Conservation (phyloP, 768 basidiomycete species). For the Kwoniella botswanensis region DNA sequence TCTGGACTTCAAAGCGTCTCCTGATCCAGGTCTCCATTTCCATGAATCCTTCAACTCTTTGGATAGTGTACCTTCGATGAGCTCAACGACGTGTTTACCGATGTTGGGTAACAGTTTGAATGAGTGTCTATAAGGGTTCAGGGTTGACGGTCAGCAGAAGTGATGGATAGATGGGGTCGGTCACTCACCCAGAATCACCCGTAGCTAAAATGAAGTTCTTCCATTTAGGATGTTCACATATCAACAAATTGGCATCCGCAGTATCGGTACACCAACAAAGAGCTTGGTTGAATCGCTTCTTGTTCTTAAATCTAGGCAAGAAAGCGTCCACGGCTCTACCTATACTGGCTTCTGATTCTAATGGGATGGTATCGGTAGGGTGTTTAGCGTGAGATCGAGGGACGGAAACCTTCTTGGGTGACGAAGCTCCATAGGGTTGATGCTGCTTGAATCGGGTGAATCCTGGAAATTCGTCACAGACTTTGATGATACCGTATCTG, state of each 20-base stretch:
- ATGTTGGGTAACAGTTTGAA: constrained; percentile 54
- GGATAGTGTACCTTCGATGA: constrained; percentile 47
- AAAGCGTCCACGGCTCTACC: constrained; percentile 33
- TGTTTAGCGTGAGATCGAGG: constrained; percentile 52
- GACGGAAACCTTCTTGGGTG: constrained; percentile 31
- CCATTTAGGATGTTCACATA: constrained; percentile 51
- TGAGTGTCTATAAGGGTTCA: constrained; percentile 30
- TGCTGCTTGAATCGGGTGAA: constrained; percentile 38
- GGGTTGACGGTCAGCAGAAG: too few relatives aligned
- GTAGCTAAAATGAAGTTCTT: constrained; percentile 49
- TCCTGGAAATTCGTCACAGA: constrained; percentile 48
- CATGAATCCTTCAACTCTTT: constrained; percentile 22
- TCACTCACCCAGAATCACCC: constrained; percentile 41
- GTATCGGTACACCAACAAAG: constrained; percentile 57
- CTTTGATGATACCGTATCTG: constrained; percentile 36
- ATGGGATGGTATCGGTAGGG: constrained; percentile 47
- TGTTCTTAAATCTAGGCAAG: constrained; percentile 39
- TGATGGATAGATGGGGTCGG: too few relatives aligned
- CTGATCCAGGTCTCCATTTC: constrained; percentile 40
- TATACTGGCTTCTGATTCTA: constrained; percentile 32
- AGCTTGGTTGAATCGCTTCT: constrained; percentile 39
- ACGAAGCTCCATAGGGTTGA: constrained; percentile 37
- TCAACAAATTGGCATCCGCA: constrained; percentile 46
- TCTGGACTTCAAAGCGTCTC: constrained; percentile 26
- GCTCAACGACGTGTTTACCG: constrained; percentile 48